A percentile compares a stretch with the other conserved stretches of the same genome.
Conservation (phyloP, 306 rosid species). For the Datisca glomerata region DNA sequence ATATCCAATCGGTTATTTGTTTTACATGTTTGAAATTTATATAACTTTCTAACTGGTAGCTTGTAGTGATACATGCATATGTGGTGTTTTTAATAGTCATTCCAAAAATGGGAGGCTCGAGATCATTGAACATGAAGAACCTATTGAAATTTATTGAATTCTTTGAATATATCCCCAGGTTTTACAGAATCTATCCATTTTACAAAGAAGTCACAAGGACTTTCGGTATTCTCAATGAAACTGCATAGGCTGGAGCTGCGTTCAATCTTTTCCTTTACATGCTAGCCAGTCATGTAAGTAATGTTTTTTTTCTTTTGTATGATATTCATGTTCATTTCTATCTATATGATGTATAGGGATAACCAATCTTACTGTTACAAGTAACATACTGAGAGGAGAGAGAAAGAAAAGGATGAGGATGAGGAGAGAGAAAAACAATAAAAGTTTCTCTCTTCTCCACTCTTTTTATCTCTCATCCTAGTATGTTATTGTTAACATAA, state of each 20-base stretch:
- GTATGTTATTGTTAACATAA: too few relatives aligned
- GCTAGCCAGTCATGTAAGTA: conserved; percentile 23
- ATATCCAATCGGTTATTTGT: too few relatives aligned
- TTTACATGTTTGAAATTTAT: neutral
- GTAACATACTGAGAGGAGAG: too few relatives aligned
- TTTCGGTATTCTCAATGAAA: conserved; percentile 11
- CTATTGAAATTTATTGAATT: conserved; percentile 13
- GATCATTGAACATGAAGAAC: conserved; percentile 11
- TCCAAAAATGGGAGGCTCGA: conserved; percentile 11
- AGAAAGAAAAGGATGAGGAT: too few relatives aligned
- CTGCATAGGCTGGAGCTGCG: conserved; percentile 12
- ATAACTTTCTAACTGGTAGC: neutral
- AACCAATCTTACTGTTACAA: too few relatives aligned
- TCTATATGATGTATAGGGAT: too few relatives aligned
- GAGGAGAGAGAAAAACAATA: too few relatives aligned
- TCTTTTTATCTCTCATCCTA: too few relatives aligned
- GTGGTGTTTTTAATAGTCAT: conserved; percentile 10
- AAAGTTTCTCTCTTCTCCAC: too few relatives aligned
- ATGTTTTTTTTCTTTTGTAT: neutral
- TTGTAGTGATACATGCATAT: conserved; percentile 1
- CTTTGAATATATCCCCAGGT: conserved; percentile 19
- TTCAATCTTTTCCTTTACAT: conserved; percentile 22
- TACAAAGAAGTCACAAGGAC: conserved; percentile 7
- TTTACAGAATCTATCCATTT: conserved; percentile 14
- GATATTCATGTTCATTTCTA: neutral